Conservation (phyloP, 116 monocot species). For the Trichopus zeylanicus region DNA sequence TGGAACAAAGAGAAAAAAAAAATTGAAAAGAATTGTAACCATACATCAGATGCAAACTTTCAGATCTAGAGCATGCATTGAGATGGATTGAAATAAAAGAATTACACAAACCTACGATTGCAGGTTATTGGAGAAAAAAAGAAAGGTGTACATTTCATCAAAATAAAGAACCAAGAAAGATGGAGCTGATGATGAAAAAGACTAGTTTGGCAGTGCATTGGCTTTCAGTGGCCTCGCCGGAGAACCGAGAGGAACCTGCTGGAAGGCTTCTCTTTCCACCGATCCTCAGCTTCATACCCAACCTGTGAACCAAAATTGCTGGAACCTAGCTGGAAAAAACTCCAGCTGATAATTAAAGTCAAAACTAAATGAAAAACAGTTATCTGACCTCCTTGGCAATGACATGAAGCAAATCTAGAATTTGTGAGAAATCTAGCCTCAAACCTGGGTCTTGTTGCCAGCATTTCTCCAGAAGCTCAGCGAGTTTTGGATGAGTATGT, state of each 20-base stretch:
- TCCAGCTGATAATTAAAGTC: background rate
- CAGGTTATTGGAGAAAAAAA: too few relatives aligned
- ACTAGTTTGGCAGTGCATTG: too few relatives aligned
- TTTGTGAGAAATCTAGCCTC: conserved; percentile 78
- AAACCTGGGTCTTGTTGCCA: conserved; percentile 67
- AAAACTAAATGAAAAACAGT: background rate
- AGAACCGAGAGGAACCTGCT: conserved; percentile 47
- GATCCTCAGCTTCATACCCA: too few relatives aligned
- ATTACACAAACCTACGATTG: too few relatives aligned
- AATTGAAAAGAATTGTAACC: too few relatives aligned
- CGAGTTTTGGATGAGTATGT: conserved; percentile 53
- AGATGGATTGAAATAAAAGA: too few relatives aligned
- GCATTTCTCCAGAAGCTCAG: conserved; percentile 60
- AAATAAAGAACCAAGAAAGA: too few relatives aligned
- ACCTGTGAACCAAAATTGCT: conserved; percentile 27
- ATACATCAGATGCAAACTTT: too few relatives aligned
- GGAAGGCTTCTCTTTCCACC: conserved; percentile 37
- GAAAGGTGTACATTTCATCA: too few relatives aligned
- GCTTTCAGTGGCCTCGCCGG: conserved; percentile 24
- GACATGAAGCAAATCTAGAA: conserved; percentile 33
- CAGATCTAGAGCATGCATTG: too few relatives aligned
- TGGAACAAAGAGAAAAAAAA: too few relatives aligned
- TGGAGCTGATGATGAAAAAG: too few relatives aligned
- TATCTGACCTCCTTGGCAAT: conserved; percentile 51
- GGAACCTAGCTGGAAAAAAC: background rate